These are phyloP conservation scores for Parascedosporium putredinis DNA, from an alignment of 2,329 filamentous ascomycete genomes.

Conservation along the genomic window DNA sequence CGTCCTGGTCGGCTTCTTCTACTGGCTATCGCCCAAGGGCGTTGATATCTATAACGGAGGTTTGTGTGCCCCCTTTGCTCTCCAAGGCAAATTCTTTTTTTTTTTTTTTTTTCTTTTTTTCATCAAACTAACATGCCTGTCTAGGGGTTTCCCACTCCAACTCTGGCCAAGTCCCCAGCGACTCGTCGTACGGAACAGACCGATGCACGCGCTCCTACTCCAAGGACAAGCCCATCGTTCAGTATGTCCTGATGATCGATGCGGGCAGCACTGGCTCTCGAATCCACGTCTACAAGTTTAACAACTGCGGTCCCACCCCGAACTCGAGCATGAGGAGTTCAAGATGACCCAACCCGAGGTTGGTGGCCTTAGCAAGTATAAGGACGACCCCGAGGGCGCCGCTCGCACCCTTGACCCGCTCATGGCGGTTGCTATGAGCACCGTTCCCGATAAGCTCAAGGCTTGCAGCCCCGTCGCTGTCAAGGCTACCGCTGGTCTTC, in stretches of 20 bases:
- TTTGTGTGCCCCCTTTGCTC: conserved; percentile 12
- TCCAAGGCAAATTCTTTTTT: no score
- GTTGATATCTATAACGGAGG: conserved; percentile 42
- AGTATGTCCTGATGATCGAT: conserved; percentile 98
- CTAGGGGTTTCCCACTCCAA: background rate
- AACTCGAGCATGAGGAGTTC: conserved; percentile 87
- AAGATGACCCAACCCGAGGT: conserved; percentile 83
- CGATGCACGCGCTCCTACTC: conserved; percentile 78
- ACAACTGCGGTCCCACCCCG: conserved; percentile 89
- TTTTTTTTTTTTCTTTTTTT: conserved; percentile 1
- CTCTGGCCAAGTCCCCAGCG: conserved; percentile 39
- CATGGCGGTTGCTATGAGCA: conserved; percentile 74
- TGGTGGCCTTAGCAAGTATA: conserved; percentile 79
- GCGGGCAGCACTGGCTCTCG: conserved; percentile 95
- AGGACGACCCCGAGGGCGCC: conserved; percentile 73
- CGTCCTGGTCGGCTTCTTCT: conserved; percentile 50
- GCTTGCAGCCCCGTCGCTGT: conserved; percentile 92
- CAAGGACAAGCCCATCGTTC: conserved; percentile 83
- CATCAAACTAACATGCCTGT: background rate
- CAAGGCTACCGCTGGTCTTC: conserved; percentile 90
- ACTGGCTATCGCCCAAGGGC: conserved; percentile 51
- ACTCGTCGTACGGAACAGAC: conserved; percentile 54
- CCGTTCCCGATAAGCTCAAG: conserved; percentile 80
- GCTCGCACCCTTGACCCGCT: conserved; percentile 83
- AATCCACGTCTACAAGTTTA: conserved; percentile 96